Evolutionary conservation across 345 rosid genomes (phyloP), one percentile per base, ranked within the genome.

Genomic region (Bruguiera parviflora): DNA sequence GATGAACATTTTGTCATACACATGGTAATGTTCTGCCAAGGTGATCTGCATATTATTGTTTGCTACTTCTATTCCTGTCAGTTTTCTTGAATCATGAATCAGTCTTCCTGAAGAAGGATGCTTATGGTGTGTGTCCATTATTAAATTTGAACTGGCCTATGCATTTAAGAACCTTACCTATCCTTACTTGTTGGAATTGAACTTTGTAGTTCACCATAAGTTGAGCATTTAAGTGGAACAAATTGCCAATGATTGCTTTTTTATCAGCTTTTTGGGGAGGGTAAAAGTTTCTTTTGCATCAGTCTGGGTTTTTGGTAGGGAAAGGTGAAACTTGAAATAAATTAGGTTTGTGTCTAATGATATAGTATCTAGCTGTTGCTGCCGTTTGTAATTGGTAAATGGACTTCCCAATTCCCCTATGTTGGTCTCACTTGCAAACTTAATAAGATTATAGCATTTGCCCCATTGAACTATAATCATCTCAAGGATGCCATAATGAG

Each of bases 1-100:
- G 97, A 91, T 58, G 98, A 94, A 77, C 90, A 86, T 82, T 88
- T 94, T 77, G 79, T 81, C 29, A 91, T 94, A 71, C 95, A 89
- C 84, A 86, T 75, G 96, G 99, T 92, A 87, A 82, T 66, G n/a
- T 55, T 61, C 56, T 46, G 27, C 55, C 28, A 35, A 25, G 2
- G 32, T 22, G 9, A 9, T 47, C 6, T 5, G 21, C 53, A 1
- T 3, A 8, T 29, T 62, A 31, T 24, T 67, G 35, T 31, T 10
- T 6, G 1, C 28, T 61, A 22, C 27, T 27, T 31, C 1, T 52
- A 33, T 13, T 69, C 6, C 11, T 59, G 28, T 18, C 49, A 2
- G 5, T 27, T 20, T 33, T 55, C 61, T 20, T 29, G 5, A 55
- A 11, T 58, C 33, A 9, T 24, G 18, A 15, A 2, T 56, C 59